phyloP scores from a whole-genome alignment of 2,329 filamentous ascomycete species.

The Sporothrix brasiliensis region DNA sequence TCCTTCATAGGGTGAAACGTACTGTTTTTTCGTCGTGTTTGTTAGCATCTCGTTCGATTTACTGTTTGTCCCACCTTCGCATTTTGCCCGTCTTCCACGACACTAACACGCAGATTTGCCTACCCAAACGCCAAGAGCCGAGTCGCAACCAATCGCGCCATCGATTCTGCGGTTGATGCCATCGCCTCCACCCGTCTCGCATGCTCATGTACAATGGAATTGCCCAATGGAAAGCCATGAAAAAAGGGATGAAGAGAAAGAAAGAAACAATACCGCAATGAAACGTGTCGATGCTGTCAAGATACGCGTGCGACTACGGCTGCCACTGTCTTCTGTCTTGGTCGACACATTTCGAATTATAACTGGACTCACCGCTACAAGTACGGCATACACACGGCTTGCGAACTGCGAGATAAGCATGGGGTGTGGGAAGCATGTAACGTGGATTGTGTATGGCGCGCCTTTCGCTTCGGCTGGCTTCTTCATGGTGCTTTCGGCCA shows the following conservation, averaged over 20 bases:
- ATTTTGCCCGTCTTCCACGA: not conserved
- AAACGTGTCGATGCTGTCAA: not conserved
- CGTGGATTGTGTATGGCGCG: not conserved
- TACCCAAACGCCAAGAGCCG: slow-evolving; percentile 1
- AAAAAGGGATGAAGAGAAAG: not conserved
- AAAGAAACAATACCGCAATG: not conserved
- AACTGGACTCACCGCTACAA: slow-evolving; percentile 20
- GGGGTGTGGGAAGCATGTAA: not conserved
- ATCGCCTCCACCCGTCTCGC: slow-evolving; percentile 27
- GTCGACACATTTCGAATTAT: not conserved
- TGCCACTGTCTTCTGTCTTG: not conserved
- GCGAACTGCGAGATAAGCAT: slow-evolving; percentile 19
- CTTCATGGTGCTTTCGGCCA: not conserved
- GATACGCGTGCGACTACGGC: not conserved
- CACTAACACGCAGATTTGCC: slow-evolving; percentile 14
- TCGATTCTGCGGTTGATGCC: slow-evolving; percentile 40
- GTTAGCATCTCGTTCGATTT: not conserved
- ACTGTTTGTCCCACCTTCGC: not conserved
- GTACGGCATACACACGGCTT: not conserved
- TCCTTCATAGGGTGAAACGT: not conserved
- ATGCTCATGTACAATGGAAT: not conserved
- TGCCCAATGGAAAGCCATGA: slow-evolving; percentile 8
- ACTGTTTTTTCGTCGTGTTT: not conserved
- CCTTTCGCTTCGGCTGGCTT: not conserved
- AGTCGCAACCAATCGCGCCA: slow-evolving; percentile 40